These are phyloP conservation scores for Zymoseptoria passerinii DNA, from an alignment of 2,329 filamentous ascomycete genomes.

Conservation along the genomic window DNA sequence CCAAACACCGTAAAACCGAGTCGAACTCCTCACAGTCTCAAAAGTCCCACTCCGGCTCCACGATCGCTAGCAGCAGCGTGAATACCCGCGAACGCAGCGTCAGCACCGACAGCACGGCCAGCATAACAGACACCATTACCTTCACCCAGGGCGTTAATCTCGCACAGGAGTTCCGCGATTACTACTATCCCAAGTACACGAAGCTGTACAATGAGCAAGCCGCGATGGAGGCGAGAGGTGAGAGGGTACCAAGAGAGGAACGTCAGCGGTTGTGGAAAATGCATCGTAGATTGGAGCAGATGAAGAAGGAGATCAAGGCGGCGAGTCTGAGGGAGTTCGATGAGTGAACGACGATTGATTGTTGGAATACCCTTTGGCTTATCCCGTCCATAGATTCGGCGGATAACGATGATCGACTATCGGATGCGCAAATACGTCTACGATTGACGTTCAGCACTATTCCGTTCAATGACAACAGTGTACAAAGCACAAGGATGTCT, in stretches of 20 bases:
- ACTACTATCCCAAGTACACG: constrained; percentile 51
- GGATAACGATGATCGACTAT: not conserved
- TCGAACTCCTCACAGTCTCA: constrained; percentile 26
- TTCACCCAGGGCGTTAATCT: constrained; percentile 40
- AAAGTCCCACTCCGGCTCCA: constrained; percentile 18
- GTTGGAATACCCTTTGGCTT: not conserved
- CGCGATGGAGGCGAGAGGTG: constrained; percentile 27
- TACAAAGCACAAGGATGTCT: too few species aligned
- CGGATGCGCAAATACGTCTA: too few species aligned
- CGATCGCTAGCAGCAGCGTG: constrained; percentile 17
- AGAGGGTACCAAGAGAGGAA: constrained; percentile 33
- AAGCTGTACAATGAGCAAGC: constrained; percentile 44
- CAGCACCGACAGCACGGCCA: constrained; percentile 21
- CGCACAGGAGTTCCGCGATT: constrained; percentile 45
- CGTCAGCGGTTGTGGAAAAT: constrained; percentile 46
- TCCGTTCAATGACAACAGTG: too few species aligned
- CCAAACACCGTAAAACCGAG: constrained; percentile 29
- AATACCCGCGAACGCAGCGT: constrained; percentile 8
- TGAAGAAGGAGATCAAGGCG: constrained; percentile 49
- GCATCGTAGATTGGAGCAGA: constrained; percentile 46
- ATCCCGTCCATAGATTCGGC: not conserved
- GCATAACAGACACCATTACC: constrained; percentile 20
- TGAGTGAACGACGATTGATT: constrained; percentile 2
- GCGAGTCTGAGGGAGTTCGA: constrained; percentile 24
- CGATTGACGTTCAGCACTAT: too few species aligned